Conservation (phyloP, 345 rosid genomes). For the Toxicodendron radicans region DNA sequence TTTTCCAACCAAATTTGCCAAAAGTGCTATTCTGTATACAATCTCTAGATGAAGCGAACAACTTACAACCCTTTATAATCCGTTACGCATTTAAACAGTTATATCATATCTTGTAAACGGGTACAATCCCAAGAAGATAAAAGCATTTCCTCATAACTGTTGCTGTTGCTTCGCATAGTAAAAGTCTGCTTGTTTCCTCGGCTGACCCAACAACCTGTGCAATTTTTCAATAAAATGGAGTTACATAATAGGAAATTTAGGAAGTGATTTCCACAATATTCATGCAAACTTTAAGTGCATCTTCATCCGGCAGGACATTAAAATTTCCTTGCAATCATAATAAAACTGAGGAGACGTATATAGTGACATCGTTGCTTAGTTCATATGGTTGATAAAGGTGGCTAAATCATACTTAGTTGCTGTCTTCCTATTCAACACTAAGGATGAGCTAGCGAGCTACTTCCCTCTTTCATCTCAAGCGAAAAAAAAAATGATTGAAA, state of each 20-base stretch:
- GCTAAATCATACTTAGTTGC: background rate
- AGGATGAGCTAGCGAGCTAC: background rate
- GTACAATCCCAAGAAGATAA: constrained; percentile 75
- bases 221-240: constrained; percentile 12
- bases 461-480: background rate
- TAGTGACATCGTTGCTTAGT: background rate
- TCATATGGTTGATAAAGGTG: background rate
- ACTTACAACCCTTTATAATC: constrained; percentile 1
- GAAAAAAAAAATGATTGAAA: background rate
- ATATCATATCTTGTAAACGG: constrained; percentile 89
- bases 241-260: background rate
- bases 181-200: constrained; percentile 77
- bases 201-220: constrained; percentile 78
- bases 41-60: background rate
- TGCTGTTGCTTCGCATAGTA: constrained; percentile 90
- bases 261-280: background rate
- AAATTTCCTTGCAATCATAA: background rate
- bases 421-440: background rate
- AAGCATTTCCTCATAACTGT: constrained; percentile 90
- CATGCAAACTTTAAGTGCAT: background rate
- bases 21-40: background rate
- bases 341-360: background rate
- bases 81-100: constrained; percentile 6
- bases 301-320: background rate
- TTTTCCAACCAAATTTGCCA: background rate